These are phyloP conservation scores for Cystofilobasidium capitatum DNA, from an alignment of 768 basidiomycete genomes.

Conservation along the genomic window DNA sequence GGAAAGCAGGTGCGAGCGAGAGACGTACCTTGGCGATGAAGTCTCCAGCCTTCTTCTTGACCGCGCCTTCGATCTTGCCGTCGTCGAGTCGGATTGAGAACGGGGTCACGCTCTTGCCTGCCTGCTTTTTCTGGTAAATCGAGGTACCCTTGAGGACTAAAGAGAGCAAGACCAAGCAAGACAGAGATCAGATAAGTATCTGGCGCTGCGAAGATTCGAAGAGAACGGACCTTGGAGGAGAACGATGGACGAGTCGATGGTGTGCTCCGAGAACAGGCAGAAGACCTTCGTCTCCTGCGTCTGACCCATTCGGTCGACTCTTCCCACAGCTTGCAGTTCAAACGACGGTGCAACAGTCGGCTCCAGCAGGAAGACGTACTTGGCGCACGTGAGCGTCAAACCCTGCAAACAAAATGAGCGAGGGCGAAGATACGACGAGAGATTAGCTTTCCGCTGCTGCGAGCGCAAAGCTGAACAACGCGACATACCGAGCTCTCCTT, in stretches of 20 bases:
- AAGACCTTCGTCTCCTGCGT: slow-evolving; percentile 16
- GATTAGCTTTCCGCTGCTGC: neutral
- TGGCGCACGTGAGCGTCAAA: slow-evolving; percentile 14
- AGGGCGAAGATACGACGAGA: neutral
- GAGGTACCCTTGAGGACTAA: slow-evolving; percentile 17
- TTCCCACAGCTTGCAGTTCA: slow-evolving; percentile 22
- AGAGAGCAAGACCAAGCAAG: neutral
- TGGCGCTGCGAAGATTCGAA: neutral
- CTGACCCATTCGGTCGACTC: slow-evolving; percentile 20
- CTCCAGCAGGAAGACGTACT: slow-evolving; percentile 20
- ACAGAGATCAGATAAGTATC: neutral
- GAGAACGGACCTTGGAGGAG: slow-evolving; percentile 5
- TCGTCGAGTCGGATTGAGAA: neutral
- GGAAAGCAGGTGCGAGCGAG: neutral
- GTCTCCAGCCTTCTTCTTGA: slow-evolving; percentile 8
- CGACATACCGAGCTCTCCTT: slow-evolving; percentile 2
- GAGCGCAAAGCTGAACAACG: neutral
- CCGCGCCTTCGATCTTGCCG: slow-evolving; percentile 7
- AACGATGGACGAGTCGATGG: slow-evolving; percentile 13
- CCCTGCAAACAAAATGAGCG: slow-evolving; percentile 3
- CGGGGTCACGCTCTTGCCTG: neutral
- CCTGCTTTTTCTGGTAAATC: slow-evolving; percentile 13
- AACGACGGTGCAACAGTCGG: slow-evolving; percentile 9
- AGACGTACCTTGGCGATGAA: slow-evolving; percentile 11
- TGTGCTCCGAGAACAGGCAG: slow-evolving; percentile 8